Percentiles rank a stretch among this genome's conserved stretches.
Evolutionary conservation across 352 stramenopile genomes (phyloP).

Genomic region (Pythium aristosporum): DNA sequence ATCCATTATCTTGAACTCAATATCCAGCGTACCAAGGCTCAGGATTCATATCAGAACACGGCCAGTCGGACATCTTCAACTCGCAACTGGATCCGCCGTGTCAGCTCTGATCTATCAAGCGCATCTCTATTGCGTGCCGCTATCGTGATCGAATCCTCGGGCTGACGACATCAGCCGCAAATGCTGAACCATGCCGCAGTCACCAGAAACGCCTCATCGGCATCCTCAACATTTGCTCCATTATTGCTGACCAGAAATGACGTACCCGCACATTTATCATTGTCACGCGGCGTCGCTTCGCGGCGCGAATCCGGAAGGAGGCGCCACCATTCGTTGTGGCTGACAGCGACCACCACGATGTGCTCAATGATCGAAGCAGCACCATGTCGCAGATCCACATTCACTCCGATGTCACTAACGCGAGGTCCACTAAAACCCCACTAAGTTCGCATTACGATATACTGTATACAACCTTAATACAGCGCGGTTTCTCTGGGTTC

Average conservation of each 20-base stretch:
- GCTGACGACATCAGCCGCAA: not conserved
- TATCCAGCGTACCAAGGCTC: no score
- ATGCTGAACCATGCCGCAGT: not conserved
- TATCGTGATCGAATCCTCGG: not conserved
- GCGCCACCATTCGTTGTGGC: not conserved
- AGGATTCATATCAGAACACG: not conserved
- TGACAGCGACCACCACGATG: not conserved
- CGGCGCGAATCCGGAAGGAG: not conserved
- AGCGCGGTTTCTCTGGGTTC: not conserved
- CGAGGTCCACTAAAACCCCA: not conserved
- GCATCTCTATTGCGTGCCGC: not conserved
- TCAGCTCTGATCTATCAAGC: not conserved
- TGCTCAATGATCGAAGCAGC: no score
- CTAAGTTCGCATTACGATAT: not conserved
- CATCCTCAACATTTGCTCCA: no score
- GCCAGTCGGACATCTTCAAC: not conserved
- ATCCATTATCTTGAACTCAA: no score
- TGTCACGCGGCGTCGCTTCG: not conserved
- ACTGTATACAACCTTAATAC: conserved; percentile 7
- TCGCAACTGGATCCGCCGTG: not conserved
- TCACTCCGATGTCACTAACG: not conserved
- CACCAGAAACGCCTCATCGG: not conserved
- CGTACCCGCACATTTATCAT: not conserved
- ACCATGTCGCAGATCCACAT: not conserved
- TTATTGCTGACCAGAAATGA: no score